Evolutionary conservation across 768 basidiomycete genomes (phyloP).

Genomic region (Lyophyllum atratum): DNA sequence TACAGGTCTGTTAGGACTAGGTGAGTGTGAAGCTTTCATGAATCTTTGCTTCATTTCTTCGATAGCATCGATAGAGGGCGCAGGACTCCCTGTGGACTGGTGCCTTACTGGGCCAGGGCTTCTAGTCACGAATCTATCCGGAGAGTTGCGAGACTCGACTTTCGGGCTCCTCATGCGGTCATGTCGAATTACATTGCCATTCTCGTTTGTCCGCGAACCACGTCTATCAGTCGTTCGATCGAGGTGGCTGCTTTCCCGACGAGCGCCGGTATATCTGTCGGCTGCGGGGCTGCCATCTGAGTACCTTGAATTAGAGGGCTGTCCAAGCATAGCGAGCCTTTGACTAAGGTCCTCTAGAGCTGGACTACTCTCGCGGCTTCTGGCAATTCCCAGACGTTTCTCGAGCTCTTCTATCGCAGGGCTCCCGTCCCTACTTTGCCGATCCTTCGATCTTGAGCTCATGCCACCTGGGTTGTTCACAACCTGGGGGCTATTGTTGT

Average conservation of each 20-base stretch:
- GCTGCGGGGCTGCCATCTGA: conserved; percentile 11
- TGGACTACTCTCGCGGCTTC: conserved; percentile 56
- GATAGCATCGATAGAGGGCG: conserved; percentile 49
- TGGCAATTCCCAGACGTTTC: conserved; percentile 57
- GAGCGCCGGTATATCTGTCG: conserved; percentile 20
- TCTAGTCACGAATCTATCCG: conserved; percentile 18
- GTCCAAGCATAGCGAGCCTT: conserved; percentile 40
- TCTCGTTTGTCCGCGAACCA: conserved; percentile 14
- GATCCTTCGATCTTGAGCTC: conserved; percentile 33
- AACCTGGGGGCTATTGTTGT: conserved; percentile 29
- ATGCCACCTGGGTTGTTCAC: conserved; percentile 47
- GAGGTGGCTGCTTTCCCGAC: conserved; percentile 29
- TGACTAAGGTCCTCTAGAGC: conserved; percentile 52
- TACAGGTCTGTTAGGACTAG: conserved; percentile 17
- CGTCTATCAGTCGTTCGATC: conserved; percentile 20
- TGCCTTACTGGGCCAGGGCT: conserved; percentile 26
- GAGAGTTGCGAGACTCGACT: conserved; percentile 9
- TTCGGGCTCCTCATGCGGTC: conserved; percentile 27
- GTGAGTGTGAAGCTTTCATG: conserved; percentile 34
- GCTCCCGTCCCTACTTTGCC: conserved; percentile 51
- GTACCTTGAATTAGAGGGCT: conserved; percentile 26
- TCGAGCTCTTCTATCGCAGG: conserved; percentile 68
- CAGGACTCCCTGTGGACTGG: conserved; percentile 29
- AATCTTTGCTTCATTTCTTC: conserved; percentile 68
- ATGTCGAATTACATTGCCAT: conserved; percentile 18